Base-by-base conservation (phyloP, 805 yeast genomes). In the Metschnikowia matae region DNA sequence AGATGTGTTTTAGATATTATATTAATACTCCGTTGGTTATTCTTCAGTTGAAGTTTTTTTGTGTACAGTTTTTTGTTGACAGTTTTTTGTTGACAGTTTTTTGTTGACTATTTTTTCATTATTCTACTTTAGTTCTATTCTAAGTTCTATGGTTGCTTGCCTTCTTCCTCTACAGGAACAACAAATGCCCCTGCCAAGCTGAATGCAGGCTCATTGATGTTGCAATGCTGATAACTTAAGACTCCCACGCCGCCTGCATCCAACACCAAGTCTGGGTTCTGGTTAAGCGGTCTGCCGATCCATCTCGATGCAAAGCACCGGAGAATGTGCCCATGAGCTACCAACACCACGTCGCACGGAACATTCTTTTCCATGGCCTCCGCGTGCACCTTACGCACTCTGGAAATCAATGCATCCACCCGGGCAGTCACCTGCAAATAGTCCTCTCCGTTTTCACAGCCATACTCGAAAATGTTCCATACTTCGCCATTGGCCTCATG, bases 211-310 rank as follows among this genome's bases (percentile, higher is more conserved):
- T 92, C 97, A 36, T 85, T 77, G 49, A 88, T 77, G 64, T 78
- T 83, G 62, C 85, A 83, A 66, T 91, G 98, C 61, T 89, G 95
- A 67, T 91, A 91, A 56, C 94, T 83, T 62, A 92, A 74, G 1
- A 90, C 96, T 54, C 97, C 96, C 39, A 89, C 88, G 40, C 96
- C 97, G 56, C 97, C 97, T 26, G 98, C 96, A 64, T 92, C 97
- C 58, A 92, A 73, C 66, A 92, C 73, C 66, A 90, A 84, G 57
- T 84, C 81, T 8, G 97, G 97, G 65, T 91, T 87, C 43, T 65
- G 70, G 54, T 70, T 65, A 51, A 86, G 72, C n/a, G 75, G 74
- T 38, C 75, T 67, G 2, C 78, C 80, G 36, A 87, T 82, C 98
- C 98, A 92, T 52, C 96, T 71, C 18, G 90, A 89, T 6, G 92